These are phyloP conservation scores for Dendrothele bispora DNA, from an alignment of 768 basidiomycete genomes.

Conservation along the genomic window DNA sequence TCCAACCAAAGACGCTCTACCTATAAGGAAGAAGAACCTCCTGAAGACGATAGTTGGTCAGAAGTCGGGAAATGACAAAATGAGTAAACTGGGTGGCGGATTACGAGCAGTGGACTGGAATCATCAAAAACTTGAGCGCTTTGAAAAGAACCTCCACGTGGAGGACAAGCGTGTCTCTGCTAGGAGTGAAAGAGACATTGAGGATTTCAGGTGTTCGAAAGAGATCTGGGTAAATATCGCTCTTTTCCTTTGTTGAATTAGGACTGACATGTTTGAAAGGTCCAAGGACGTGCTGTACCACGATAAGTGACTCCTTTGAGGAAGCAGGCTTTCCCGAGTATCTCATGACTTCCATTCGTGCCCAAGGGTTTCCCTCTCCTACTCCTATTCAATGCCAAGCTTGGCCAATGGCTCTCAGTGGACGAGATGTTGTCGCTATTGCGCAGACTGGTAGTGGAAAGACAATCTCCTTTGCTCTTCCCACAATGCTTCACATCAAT, in stretches of 20 bases:
- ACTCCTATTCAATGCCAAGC: constrained; percentile 98
- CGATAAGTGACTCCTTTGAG: constrained; percentile 90
- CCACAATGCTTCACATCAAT: constrained; percentile 99
- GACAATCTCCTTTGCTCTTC: constrained; percentile 97
- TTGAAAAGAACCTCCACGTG: constrained; percentile 97
- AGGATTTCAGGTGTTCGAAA: constrained; percentile 80
- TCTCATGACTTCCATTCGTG: constrained; percentile 88
- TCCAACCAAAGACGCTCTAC: constrained; percentile 44
- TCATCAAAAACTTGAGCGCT: constrained; percentile 68
- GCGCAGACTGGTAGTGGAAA: constrained; percentile 99
- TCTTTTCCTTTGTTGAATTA: background rate
- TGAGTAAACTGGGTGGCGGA: constrained; percentile 82
- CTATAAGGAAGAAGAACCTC: no score
- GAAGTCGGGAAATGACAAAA: constrained; percentile 67
- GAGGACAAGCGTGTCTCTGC: constrained; percentile 85
- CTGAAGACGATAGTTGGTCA: no score
- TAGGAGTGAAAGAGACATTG: constrained; percentile 81
- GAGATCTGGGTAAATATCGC: constrained; percentile 74
- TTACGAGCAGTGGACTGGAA: constrained; percentile 88
- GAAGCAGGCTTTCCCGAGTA: constrained; percentile 97
- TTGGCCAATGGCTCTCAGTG: constrained; percentile 98
- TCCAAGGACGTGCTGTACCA: constrained; percentile 87
- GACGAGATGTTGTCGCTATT: constrained; percentile 93
- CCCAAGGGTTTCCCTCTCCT: constrained; percentile 88
- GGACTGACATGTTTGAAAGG: constrained; percentile 37